Evolutionary conservation across 148 eudicot genomes (phyloP).

Genomic region (Rhododendron mucronatum): DNA sequence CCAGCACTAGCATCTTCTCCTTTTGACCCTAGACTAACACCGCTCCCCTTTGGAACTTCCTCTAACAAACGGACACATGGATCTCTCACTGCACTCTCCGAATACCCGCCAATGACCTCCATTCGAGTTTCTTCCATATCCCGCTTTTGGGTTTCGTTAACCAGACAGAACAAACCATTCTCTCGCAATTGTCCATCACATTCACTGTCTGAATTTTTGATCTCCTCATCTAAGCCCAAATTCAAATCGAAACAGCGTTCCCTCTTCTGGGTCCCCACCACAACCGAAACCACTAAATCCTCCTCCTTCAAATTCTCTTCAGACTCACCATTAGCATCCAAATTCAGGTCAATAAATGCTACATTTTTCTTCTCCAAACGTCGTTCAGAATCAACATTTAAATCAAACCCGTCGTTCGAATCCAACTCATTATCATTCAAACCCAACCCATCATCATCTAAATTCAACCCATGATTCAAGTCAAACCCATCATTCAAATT

Average conservation of each 20-base stretch:
- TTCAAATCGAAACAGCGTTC: slow-evolving; percentile 69
- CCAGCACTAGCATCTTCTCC: not conserved
- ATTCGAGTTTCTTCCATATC: slow-evolving; percentile 8
- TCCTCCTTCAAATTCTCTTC: slow-evolving; percentile 11
- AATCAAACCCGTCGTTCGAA: slow-evolving; percentile 11
- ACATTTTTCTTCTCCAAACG: slow-evolving; percentile 12
- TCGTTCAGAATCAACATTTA: slow-evolving; percentile 5
- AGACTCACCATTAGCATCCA: slow-evolving; percentile 42
- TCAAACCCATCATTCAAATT: slow-evolving; percentile 32
- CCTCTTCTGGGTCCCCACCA: slow-evolving; percentile 26
- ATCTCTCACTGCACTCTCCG: slow-evolving; percentile 13
- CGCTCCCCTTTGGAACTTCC: slow-evolving; percentile 18
- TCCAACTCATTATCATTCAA: slow-evolving; percentile 18
- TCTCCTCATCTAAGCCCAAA: slow-evolving; percentile 47
- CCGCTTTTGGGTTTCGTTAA: slow-evolving; percentile 4
- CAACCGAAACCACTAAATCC: not conserved
- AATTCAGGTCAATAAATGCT: slow-evolving; percentile 60
- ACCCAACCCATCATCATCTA: slow-evolving; percentile 31
- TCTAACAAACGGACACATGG: slow-evolving; percentile 18
- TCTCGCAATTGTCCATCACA: slow-evolving; percentile 18
- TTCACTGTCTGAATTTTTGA: slow-evolving; percentile 19
- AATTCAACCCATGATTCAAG: slow-evolving; percentile 24
- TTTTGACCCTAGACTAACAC: not conserved
- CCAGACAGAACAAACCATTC: not conserved
- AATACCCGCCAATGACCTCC: not conserved